Evolutionary conservation across 768 basidiomycete genomes (phyloP), one percentile per base, ranked within the genome.

Genomic region (Terana coerulea): DNA sequence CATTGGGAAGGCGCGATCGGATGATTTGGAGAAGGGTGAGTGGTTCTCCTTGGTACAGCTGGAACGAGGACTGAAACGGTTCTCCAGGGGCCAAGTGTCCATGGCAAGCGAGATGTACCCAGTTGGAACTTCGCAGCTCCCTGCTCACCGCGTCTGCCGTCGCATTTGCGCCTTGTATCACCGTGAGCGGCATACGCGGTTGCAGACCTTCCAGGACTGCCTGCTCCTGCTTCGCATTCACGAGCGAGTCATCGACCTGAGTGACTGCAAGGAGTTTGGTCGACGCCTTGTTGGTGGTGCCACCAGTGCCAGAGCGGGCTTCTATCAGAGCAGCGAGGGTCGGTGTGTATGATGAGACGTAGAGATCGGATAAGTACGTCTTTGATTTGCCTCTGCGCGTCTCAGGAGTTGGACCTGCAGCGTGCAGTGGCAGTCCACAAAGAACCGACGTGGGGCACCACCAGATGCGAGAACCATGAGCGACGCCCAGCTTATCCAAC

Each of bases 21-120:
- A 62, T 49, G 39, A 67, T 28, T 5, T 59, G 42, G n/a, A 46
- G 36, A 0, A 67, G 44, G 14, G 46, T 37, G 6, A 65, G 51
- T 10, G 10, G 42, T 34, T 41, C 47, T 24, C 60, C 61, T 24
- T 69, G 63, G 10, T 57, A 52, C 10, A 67, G 61, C 11, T 24
- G 44, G 36, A 74, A 68, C 5, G 57, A 59, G 21, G 66, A 68
- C 0, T 52, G 49, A 31, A 61, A 59, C 11, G 72, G 71, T 1
- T 64, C 10, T 4, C 35, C 25, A 7, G 29, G 9, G 2, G 64
- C 9, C 3, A 31, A 22, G 19, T 37, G 29, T 26, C 68, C 64
- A 50, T 63, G 62, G 33, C 61, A 67, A 49, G 56, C 59, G 41
- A 69, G 57, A 46, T 70, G 69, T 10, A 64, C 61, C 56, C 58